Conservation (phyloP, 2,329 filamentous ascomycete species). For the Colletotrichum limetticola region DNA sequence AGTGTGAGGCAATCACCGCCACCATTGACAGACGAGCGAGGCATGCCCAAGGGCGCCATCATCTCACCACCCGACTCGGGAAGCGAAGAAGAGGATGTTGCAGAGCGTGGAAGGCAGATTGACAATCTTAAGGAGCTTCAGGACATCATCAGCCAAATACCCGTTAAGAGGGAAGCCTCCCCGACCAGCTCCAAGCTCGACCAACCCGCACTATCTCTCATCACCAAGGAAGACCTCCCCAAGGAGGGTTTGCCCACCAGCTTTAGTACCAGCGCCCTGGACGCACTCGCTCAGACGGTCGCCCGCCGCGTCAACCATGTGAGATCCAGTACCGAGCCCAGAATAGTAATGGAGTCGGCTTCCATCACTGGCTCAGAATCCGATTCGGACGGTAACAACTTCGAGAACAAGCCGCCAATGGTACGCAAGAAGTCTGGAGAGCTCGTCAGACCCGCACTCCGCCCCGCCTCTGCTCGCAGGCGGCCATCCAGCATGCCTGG, state of each 20-base stretch:
- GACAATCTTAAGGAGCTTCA: constrained; percentile 76
- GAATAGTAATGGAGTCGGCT: constrained; percentile 57
- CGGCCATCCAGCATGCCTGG: constrained; percentile 97
- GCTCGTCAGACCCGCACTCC: constrained; percentile 90
- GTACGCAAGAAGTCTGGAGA: constrained; percentile 98
- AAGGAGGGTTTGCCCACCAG: constrained; percentile 55
- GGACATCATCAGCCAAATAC: constrained; percentile 84
- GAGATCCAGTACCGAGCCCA: constrained; percentile 67
- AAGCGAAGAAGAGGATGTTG: constrained; percentile 77
- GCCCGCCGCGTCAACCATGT: constrained; percentile 58
- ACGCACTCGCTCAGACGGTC: constrained; percentile 50
- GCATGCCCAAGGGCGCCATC: constrained; percentile 85
- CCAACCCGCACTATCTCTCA: constrained; percentile 40
- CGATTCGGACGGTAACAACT: constrained; percentile 67
- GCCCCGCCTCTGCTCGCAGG: constrained; percentile 75
- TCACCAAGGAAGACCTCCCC: constrained; percentile 39
- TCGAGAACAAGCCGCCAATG: constrained; percentile 82
- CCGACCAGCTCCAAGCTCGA: constrained; percentile 49
- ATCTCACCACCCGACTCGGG: constrained; percentile 94
- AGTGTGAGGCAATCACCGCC: constrained; percentile 86
- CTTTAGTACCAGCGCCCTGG: constrained; percentile 59
- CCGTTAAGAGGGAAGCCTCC: constrained; percentile 70
- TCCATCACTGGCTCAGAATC: constrained; percentile 68
- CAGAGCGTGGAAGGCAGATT: constrained; percentile 59
- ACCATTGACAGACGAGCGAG: constrained; percentile 76